These are phyloP conservation scores for Phialocephala sp. DNA, from an alignment of 2,329 filamentous ascomycete genomes.

Conservation along the genomic window DNA sequence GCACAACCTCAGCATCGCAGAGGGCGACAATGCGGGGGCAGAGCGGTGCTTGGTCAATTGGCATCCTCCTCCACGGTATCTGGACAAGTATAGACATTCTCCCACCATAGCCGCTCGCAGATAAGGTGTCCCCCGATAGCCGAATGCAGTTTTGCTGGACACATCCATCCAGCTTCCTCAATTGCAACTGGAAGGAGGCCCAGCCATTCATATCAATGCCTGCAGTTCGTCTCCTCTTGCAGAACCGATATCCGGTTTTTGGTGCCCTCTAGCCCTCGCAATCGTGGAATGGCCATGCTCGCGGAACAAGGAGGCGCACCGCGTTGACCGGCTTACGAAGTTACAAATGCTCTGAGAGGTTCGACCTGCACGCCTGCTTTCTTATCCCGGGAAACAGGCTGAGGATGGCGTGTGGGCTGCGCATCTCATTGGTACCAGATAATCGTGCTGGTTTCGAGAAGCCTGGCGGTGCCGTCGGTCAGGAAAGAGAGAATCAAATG, in stretches of 20 bases:
- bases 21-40: background rate
- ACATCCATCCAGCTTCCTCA: slow-evolving; percentile 5
- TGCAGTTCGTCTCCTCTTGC: background rate
- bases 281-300: slow-evolving; percentile 5
- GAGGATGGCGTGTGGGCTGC: slow-evolving; percentile 9
- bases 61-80: background rate
- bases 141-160: background rate
- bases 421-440: slow-evolving; percentile 8
- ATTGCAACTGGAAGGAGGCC: slow-evolving; percentile 7
- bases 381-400: slow-evolving; percentile 10
- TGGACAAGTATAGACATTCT: background rate
- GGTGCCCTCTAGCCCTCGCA: background rate
- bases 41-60: background rate
- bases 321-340: background rate
- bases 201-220: slow-evolving; percentile 13
- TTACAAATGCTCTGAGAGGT: background rate
- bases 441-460: slow-evolving; percentile 5
- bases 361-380: slow-evolving; percentile 7
- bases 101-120: slow-evolving; percentile 12
- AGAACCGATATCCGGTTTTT: slow-evolving; percentile 15
- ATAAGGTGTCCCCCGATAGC: slow-evolving; percentile 9
- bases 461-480: background rate
- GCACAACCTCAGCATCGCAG: background rate
- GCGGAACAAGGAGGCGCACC: slow-evolving; percentile 6
- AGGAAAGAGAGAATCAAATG: slow-evolving; percentile 1